Conservation (phyloP, 176 grass and related monocot genomes). For the Microstegium vimineum region DNA sequence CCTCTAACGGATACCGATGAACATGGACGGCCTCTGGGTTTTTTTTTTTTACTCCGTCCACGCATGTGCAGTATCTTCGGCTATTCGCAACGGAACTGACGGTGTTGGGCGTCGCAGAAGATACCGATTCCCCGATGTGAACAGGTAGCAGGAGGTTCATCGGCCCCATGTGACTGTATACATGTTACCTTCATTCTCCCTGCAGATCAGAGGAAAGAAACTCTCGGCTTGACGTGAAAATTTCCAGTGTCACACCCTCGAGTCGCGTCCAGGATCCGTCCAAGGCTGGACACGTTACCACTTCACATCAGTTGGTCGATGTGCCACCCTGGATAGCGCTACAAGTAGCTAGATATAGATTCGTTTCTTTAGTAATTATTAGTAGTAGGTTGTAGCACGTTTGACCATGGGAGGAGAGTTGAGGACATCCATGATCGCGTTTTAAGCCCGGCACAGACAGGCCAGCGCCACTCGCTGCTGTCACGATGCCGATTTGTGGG, state of each 20-base stretch:
- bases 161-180: conserved; percentile 9
- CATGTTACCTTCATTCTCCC: neutral
- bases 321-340: conserved; percentile 15
- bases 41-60: neutral
- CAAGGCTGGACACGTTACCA: neutral
- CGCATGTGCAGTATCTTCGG: neutral
- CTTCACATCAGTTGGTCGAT: neutral
- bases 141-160: neutral
- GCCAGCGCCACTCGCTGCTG: neutral
- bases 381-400: neutral
- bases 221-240: neutral
- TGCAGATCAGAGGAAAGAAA: neutral
- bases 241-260: neutral
- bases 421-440: neutral
- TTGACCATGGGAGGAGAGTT: neutral
- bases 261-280: neutral
- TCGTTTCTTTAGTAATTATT: neutral
- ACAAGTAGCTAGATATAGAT: neutral
- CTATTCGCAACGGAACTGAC: neutral
- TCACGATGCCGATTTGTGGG: neutral
- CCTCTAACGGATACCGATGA: neutral
- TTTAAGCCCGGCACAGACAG: neutral
- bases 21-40: neutral
- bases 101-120: neutral
- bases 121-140: neutral